Conservation (phyloP, 225 moss, liverwort and hornwort species). For the Climacium dendroides region DNA sequence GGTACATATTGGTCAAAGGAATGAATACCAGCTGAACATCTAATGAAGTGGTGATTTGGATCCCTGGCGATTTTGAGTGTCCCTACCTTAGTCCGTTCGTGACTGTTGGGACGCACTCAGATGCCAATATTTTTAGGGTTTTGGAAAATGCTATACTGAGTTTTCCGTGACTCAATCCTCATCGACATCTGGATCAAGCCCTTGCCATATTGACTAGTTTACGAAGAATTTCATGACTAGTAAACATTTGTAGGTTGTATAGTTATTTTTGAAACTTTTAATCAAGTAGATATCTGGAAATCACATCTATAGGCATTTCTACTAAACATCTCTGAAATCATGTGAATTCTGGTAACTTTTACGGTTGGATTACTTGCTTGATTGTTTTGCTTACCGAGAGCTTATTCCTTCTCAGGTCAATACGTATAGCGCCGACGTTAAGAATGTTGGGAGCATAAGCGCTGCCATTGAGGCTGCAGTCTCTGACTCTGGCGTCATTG, state of each 20-base stretch:
- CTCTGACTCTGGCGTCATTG: constrained; percentile 46
- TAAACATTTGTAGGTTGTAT: background rate
- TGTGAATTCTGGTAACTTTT: background rate
- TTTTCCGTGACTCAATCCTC: background rate
- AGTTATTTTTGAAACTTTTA: background rate
- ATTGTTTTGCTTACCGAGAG: background rate
- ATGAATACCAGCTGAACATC: background rate
- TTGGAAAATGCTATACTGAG: background rate
- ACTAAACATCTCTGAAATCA: background rate
- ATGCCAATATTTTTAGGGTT: background rate
- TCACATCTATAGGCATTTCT: background rate
- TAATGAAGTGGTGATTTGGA: background rate
- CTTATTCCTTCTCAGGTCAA: constrained; percentile 18
- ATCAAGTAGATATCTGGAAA: background rate
- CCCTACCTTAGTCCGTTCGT: background rate
- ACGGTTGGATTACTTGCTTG: background rate
- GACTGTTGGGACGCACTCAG: background rate
- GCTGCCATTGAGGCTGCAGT: constrained; percentile 48
- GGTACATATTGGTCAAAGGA: no score
- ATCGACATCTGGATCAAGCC: background rate
- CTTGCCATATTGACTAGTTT: background rate
- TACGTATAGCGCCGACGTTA: constrained; percentile 61
- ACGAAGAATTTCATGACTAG: background rate
- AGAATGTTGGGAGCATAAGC: constrained; percentile 37
- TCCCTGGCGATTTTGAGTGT: background rate